Conservation (phyloP, 139 green algal species). For the Chlorokybus atmophyticus region DNA sequence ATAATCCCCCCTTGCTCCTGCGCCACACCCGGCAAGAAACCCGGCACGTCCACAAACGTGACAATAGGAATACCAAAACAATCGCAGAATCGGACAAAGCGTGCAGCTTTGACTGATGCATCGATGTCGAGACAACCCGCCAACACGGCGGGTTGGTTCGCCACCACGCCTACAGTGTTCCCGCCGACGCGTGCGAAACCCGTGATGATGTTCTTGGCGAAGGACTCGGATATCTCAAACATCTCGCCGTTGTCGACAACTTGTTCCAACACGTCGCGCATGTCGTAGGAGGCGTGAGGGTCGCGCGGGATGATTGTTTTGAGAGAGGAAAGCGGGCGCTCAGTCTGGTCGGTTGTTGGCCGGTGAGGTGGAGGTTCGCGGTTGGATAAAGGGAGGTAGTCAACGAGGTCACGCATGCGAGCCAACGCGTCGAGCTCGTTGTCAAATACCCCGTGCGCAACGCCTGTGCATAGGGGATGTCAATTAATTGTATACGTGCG, state of each 20-base stretch:
- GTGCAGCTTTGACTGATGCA: slow-evolving; percentile 45
- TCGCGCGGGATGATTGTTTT: too few species aligned
- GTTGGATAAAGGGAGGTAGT: slow-evolving; percentile 41
- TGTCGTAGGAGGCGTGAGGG: not conserved
- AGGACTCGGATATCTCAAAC: slow-evolving; percentile 47
- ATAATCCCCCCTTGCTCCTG: slow-evolving; percentile 52
- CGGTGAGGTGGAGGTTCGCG: slow-evolving; percentile 4
- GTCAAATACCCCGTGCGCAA: slow-evolving; percentile 37
- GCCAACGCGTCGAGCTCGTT: slow-evolving; percentile 51
- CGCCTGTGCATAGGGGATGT: too few species aligned
- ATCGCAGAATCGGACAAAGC: slow-evolving; percentile 63
- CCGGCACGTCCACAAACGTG: slow-evolving; percentile 55
- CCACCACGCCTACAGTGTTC: slow-evolving; percentile 46
- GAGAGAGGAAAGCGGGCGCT: slow-evolving; percentile 3
- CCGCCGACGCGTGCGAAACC: slow-evolving; percentile 48
- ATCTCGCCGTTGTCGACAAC: slow-evolving; percentile 45
- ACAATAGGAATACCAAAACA: slow-evolving; percentile 53
- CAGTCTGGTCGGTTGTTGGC: slow-evolving; percentile 6
- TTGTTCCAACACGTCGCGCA: too few species aligned
- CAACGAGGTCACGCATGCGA: slow-evolving; percentile 36
- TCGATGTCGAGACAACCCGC: slow-evolving; percentile 59
- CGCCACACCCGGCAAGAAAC: slow-evolving; percentile 43
- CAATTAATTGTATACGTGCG: too few species aligned
- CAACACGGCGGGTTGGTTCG: slow-evolving; percentile 48
- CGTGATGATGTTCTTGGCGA: slow-evolving; percentile 47